These are phyloP conservation scores for Nemania sp. DNA, from an alignment of 2,329 filamentous ascomycete species.

Conservation along the genomic window DNA sequence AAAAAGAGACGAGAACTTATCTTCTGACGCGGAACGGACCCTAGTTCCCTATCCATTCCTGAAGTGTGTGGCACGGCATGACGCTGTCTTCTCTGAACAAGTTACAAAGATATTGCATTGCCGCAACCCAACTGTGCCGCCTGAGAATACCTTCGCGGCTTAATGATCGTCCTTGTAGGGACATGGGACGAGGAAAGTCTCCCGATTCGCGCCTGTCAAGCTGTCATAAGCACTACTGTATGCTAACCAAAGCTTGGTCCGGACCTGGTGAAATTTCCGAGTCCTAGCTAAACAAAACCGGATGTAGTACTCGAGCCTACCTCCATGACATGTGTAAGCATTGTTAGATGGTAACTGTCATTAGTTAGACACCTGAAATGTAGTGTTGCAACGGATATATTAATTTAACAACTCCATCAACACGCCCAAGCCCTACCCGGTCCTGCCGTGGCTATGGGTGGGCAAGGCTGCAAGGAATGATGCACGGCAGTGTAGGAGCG, in stretches of 20 bases:
- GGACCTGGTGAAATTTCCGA: conserved; percentile 30
- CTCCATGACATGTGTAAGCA: conserved; percentile 1
- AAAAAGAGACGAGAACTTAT: not conserved
- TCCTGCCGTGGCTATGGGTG: conserved; percentile 35
- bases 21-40: not conserved
- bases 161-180: conserved; percentile 27
- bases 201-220: conserved; percentile 46
- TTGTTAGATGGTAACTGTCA: conserved; percentile 11
- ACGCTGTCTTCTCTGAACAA: conserved; percentile 33
- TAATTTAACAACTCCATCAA: conserved; percentile 30
- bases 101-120: conserved; percentile 38
- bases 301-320: conserved; percentile 10
- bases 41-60: not conserved
- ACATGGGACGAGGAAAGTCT: conserved; percentile 44
- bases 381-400: conserved; percentile 33
- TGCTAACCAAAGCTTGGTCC: conserved; percentile 38
- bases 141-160: conserved; percentile 14
- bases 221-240: conserved; percentile 41
- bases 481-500: conserved; percentile 43
- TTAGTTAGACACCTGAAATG: conserved; percentile 32
- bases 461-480: conserved; percentile 45
- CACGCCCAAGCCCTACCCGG: conserved; percentile 36
- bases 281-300: conserved; percentile 17
- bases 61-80: conserved; percentile 43
- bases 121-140: conserved; percentile 15